A percentile compares a stretch with the other conserved stretches of the same genome.
Evolutionary conservation across 805 yeast genomes (phyloP).

Genomic region (Candida methanosorbosa): DNA sequence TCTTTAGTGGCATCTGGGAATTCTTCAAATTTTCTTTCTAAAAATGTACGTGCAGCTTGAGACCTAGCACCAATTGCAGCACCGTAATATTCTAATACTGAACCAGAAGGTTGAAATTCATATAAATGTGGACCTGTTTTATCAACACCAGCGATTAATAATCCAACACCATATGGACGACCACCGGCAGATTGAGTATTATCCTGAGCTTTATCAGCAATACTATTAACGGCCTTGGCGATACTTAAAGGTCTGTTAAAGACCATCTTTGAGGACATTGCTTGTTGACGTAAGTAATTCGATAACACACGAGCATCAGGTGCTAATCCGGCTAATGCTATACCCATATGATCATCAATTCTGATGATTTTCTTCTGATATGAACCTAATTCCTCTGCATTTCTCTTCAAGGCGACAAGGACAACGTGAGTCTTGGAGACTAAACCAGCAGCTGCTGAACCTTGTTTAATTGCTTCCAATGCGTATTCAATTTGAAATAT

Average conservation of each 20-base stretch:
- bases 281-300: conserved; percentile 82
- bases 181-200: conserved; percentile 95
- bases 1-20: conserved; percentile 56
- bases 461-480: conserved; percentile 93
- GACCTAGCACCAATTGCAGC: conserved; percentile 98
- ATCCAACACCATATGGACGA: conserved; percentile 97
- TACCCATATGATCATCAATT: conserved; percentile 89
- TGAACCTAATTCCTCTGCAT: conserved; percentile 95
- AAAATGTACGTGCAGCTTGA: conserved; percentile 94
- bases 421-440: conserved; percentile 84
- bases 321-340: conserved; percentile 94
- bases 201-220: conserved; percentile 95
- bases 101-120: conserved; percentile 96
- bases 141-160: conserved; percentile 83
- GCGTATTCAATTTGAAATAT: conserved; percentile 89
- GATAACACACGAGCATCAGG: conserved; percentile 96
- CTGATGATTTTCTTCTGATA: conserved; percentile 90
- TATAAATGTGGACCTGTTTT: conserved; percentile 89
- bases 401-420: conserved; percentile 87
- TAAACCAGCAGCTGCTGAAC: conserved; percentile 93
- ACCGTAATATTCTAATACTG: conserved; percentile 83
- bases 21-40: conserved; percentile 75
- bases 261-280: conserved; percentile 78
- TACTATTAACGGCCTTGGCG: conserved; percentile 70
- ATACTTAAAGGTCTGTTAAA: conserved; percentile 81